A percentile compares a stretch with the other conserved stretches of the same genome.
phyloP scores from a whole-genome alignment of 2,329 filamentous ascomycete genomes.

The Pseudogymnoascus sp. region DNA sequence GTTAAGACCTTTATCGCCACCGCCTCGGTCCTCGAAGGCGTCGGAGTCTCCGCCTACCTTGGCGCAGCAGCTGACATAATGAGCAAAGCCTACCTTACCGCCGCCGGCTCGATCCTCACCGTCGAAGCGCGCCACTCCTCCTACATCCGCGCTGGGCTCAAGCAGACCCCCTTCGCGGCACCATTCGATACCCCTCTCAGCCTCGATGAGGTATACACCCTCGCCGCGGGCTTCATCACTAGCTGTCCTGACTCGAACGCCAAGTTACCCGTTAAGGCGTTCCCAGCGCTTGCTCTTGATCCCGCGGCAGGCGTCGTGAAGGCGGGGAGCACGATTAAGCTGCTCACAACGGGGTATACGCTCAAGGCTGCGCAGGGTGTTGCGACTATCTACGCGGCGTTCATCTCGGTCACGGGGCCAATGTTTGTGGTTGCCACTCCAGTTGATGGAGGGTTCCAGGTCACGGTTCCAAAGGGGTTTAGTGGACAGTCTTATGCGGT shows the following conservation, averaged over 20 bases:
- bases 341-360: conserved; percentile 22
- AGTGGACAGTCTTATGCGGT: conserved; percentile 34
- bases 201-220: conserved; percentile 52
- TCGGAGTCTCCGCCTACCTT: conserved; percentile 52
- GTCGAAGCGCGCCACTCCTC: conserved; percentile 57
- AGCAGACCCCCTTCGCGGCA: conserved; percentile 46
- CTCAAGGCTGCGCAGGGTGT: conserved; percentile 17
- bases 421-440: conserved; percentile 24
- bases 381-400: conserved; percentile 29
- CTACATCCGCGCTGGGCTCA: conserved; percentile 45
- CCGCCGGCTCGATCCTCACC: conserved; percentile 54
- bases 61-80: conserved; percentile 51
- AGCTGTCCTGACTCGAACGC: conserved; percentile 45
- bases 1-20: conserved; percentile 42
- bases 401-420: conserved; percentile 32
- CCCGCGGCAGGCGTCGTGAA: conserved; percentile 19
- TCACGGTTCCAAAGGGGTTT: conserved; percentile 27
- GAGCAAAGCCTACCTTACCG: conserved; percentile 49
- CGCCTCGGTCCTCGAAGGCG: conserved; percentile 46
- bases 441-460: conserved; percentile 20
- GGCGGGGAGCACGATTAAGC: conserved; percentile 17
- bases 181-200: conserved; percentile 52
- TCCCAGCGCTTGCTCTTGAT: conserved; percentile 39
- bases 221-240: conserved; percentile 53
- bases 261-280: conserved; percentile 49